phyloP scores from a whole-genome alignment of 2,329 filamentous ascomycete genomes.

The Didymella sp. region DNA sequence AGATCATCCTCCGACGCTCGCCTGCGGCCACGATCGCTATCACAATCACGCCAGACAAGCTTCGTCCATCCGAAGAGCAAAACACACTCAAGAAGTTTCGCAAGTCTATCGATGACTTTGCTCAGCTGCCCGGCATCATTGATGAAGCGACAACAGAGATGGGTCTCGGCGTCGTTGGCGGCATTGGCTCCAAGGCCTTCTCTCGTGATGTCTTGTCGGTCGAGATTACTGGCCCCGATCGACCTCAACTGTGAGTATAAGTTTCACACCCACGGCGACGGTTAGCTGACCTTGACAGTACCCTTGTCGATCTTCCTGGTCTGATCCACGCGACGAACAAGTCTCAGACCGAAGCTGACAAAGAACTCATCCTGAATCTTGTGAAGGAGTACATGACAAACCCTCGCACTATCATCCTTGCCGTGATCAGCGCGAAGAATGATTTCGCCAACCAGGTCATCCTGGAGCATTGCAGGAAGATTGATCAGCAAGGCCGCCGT shows the following conservation, averaged over 20 bases:
- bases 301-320: constrained; percentile 5
- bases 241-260: constrained; percentile 27
- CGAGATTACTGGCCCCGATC: constrained; percentile 49
- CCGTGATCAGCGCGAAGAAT: constrained; percentile 49
- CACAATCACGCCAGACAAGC: constrained; percentile 12
- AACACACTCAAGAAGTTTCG: constrained; percentile 45
- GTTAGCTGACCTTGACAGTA: not conserved
- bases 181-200: constrained; percentile 35
- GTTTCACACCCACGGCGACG: no score
- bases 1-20: constrained; percentile 52
- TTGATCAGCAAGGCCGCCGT: constrained; percentile 56
- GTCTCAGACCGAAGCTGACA: not conserved
- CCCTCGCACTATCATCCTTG: constrained; percentile 16
- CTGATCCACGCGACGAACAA: constrained; percentile 1
- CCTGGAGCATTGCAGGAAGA: constrained; percentile 55
- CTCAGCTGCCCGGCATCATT: constrained; percentile 57
- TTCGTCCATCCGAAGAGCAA: constrained; percentile 30
- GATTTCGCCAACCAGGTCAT: constrained; percentile 66
- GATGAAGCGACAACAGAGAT: constrained; percentile 59
- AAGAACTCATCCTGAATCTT: constrained; percentile 6
- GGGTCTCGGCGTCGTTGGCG: constrained; percentile 43
- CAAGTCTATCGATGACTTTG: constrained; percentile 38
- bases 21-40: constrained; percentile 15
- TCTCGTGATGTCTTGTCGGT: constrained; percentile 50
- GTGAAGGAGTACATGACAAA: constrained; percentile 10